Evolutionary conservation across 2,329 filamentous ascomycete genomes (phyloP), one percentile per base, ranked within the genome.

Genomic region (Aspergillus fructus): DNA sequence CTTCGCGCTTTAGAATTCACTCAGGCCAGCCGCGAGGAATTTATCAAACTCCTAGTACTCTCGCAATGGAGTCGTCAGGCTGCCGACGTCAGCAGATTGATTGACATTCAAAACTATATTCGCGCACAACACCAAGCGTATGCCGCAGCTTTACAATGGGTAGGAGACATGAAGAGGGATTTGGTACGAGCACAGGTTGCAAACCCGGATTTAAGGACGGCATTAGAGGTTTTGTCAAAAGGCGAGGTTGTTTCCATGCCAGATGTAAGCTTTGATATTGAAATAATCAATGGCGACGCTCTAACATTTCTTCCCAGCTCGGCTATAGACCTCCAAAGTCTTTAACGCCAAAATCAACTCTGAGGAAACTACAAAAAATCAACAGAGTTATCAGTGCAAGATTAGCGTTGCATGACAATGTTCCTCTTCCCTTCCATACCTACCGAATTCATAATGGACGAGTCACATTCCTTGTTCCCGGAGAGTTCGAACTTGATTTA

Each of bases 401-500:
- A 49, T 78, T 99, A n/a, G 91, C 90, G 56, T 78, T 97, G 13
- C 85, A 96, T 59, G 93, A 97, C 64, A 85, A 87, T 61, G 85
- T 97, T 46, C 94, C 94, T 0, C 75, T 79, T n/a, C 83, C 89
- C 53, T 90, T 97, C 71, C 83, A 83, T 65, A 82, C 89, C 59
- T 97, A 92, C 76, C 83, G 81, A 5, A 89, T 99, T 59, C 83
- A 84, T 52, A 89, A 91, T 51, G 94, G 96, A n/a, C 86, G 93
- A 49, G 93, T 90, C 6, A 97, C 92, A 0, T 99, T 99, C 72
- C 84, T 80, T 47, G 89, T 97, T 1, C 78, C 85, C 3, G 85
- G 85, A 53, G 93, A 97, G 72, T 97, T 97, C 66, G 93, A 97
- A 72, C 85, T 97, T 19, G 94, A 97, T 70, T 83, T 99, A 51